Percentiles rank a stretch among this genome's conserved stretches.
Conservation (phyloP, 1,284 basidiomycete genomes). For the Cystobasidium slooffiae region DNA sequence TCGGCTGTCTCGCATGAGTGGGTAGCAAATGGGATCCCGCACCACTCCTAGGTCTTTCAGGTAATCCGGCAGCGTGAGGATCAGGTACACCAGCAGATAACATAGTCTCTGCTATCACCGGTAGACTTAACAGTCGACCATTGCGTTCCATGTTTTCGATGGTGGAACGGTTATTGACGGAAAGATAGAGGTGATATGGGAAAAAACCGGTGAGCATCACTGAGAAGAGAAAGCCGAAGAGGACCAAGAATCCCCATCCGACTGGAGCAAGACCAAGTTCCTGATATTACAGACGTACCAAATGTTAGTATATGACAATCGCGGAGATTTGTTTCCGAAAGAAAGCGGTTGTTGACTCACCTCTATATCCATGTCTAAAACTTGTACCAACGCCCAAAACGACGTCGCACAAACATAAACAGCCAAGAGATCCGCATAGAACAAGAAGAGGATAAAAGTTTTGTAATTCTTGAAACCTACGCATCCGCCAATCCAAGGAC, state of each 20-base stretch:
- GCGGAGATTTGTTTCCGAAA: background rate
- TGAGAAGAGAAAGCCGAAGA: conserved; percentile 42
- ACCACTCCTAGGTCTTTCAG: conserved; percentile 29
- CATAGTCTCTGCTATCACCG: conserved; percentile 35
- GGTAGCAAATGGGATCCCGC: conserved; percentile 19
- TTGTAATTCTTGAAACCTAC: conserved; percentile 44
- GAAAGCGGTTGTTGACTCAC: conserved; percentile 2
- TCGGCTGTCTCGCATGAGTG: background rate
- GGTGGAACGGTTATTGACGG: conserved; percentile 39
- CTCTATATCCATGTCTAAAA: conserved; percentile 38
- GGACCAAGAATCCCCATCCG: conserved; percentile 40
- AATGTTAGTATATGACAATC: background rate
- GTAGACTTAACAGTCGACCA: conserved; percentile 19
- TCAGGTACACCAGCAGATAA: conserved; percentile 21
- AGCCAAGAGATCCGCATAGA: conserved; percentile 28
- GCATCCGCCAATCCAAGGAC: conserved; percentile 44
- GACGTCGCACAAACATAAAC: conserved; percentile 23
- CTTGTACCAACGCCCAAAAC: conserved; percentile 37
- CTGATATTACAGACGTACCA: background rate
- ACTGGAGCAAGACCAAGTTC: conserved; percentile 34
- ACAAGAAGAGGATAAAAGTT: conserved; percentile 42
- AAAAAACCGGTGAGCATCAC: conserved; percentile 39
- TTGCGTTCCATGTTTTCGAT: conserved; percentile 44
- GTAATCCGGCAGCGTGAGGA: conserved; percentile 21
- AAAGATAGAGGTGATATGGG: conserved; percentile 41